Percentiles rank a stretch among this genome's conserved stretches.
Evolutionary conservation across 73 alveolate genomes (phyloP).

Genomic region (Urostyla sp.): DNA sequence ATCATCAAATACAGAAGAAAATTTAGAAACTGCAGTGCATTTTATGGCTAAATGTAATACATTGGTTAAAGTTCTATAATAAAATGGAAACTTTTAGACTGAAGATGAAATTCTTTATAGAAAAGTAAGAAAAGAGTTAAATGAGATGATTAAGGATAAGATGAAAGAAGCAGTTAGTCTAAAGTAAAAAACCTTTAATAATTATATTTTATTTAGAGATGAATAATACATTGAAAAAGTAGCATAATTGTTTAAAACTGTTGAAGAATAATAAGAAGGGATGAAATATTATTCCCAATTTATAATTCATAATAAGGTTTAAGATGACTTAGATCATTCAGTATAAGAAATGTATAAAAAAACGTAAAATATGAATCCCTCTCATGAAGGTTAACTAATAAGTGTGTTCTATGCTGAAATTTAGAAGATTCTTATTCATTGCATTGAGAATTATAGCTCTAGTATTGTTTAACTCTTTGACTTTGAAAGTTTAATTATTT

Average conservation of each 20-base stretch:
- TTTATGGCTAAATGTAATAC: slow-evolving; percentile 23
- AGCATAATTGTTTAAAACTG: slow-evolving; percentile 34
- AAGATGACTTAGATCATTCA: background rate
- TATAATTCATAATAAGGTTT: slow-evolving; percentile 20
- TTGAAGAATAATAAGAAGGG: slow-evolving; percentile 49
- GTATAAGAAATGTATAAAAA: slow-evolving; percentile 38
- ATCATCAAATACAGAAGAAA: background rate
- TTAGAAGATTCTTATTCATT: slow-evolving; percentile 14
- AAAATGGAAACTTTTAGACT: background rate
- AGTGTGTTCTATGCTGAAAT: slow-evolving; percentile 38
- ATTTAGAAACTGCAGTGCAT: slow-evolving; percentile 25
- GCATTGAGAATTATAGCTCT: slow-evolving; percentile 39
- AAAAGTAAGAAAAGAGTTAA: background rate
- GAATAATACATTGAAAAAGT: slow-evolving; percentile 42
- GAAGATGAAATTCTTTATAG: background rate
- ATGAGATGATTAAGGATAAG: background rate
- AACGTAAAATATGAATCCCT: background rate
- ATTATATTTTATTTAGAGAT: background rate
- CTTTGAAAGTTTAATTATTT: slow-evolving; percentile 22
- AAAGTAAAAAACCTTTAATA: background rate
- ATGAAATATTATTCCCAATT: slow-evolving; percentile 45
- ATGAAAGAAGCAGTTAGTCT: slow-evolving; percentile 12
- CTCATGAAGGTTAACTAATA: background rate
- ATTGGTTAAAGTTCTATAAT: background rate
- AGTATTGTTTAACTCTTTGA: slow-evolving; percentile 27